Conservation (phyloP, 176 grass and related monocot genomes). For the Themeda triandra region DNA sequence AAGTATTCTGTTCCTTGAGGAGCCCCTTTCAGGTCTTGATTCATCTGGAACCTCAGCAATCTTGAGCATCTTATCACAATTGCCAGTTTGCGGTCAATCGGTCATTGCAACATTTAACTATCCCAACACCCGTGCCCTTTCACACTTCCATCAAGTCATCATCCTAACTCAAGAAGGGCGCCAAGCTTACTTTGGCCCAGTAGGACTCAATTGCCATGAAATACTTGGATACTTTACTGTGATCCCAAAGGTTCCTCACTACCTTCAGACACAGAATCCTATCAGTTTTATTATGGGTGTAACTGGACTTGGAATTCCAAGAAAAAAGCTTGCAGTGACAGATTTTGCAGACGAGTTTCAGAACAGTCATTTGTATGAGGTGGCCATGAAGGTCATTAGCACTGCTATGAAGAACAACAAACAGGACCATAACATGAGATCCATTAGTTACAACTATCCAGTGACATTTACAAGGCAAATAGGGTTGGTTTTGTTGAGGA, state of each 20-base stretch:
- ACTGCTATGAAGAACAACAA: neutral
- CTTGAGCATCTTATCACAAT: neutral
- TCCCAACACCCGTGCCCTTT: constrained; percentile 27
- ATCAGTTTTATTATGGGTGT: constrained; percentile 15
- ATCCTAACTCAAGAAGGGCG: constrained; percentile 22
- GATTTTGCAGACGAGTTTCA: constrained; percentile 14
- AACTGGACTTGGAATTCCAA: constrained; percentile 15
- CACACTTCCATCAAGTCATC: constrained; percentile 30
- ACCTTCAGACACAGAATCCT: constrained; percentile 27
- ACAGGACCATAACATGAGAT: neutral
- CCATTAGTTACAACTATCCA: constrained; percentile 7
- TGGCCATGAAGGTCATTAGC: neutral
- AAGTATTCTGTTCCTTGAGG: constrained; percentile 31
- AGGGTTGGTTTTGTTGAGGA: constrained; percentile 22
- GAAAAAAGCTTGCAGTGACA: constrained; percentile 3
- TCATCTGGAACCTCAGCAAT: constrained; percentile 28
- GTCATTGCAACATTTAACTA: constrained; percentile 17
- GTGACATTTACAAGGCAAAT: neutral
- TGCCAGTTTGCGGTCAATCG: neutral
- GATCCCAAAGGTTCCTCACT: constrained; percentile 14
- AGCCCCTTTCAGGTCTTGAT: constrained; percentile 28
- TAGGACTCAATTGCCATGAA: constrained; percentile 31
- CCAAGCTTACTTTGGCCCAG: constrained; percentile 28
- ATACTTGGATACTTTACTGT: constrained; percentile 30
- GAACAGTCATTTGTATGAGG: constrained; percentile 10